Evolutionary conservation across 106 monocot genomes (phyloP), one percentile per base, ranked within the genome.

Genomic region (Xerophyta viscosa): DNA sequence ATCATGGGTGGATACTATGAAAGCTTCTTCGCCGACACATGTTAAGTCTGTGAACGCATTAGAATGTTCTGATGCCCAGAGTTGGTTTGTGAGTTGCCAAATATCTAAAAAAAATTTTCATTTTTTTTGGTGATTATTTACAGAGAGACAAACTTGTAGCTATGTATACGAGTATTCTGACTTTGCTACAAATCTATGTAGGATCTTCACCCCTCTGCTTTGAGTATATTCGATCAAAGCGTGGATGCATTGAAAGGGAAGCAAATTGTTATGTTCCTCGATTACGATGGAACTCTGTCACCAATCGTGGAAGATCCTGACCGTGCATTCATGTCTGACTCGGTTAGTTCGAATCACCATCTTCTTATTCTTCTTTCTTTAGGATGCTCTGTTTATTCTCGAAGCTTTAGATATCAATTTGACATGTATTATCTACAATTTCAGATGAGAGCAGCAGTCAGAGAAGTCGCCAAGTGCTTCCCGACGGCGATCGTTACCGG

Each of bases 401-500:
- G 33, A 5, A 6, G 33, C 11, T 36, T 5, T n/a, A n/a, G n/a
- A n/a, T n/a, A n/a, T n/a, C n/a, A n/a, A n/a, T n/a, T n/a, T n/a
- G n/a, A n/a, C n/a, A n/a, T n/a, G n/a, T n/a, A n/a, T n/a, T n/a
- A n/a, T n/a, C n/a, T n/a, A n/a, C n/a, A n/a, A 18, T 17, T 31
- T 50, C 56, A 91, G 91, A 91, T 85, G 85, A 77, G 91, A 61
- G 70, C 51, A 24, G 78, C 81, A 20, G 77, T 86, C 41, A 69
- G 66, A 36, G 67, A 72, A 19, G 76, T 78, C 0, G 81, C 91
- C 0, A 71, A 60, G 41, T 58, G 66, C 56, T 82, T 86, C 47
- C 86, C 91, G 5, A 91, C 91, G 0, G 81, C 81, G 4, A 91
- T 91, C 24, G 85, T 91, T 8, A 91, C 71, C 41, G 91, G 91